phyloP scores from a whole-genome alignment of 2,329 filamentous ascomycete species.

The Colletotrichum sp. region DNA sequence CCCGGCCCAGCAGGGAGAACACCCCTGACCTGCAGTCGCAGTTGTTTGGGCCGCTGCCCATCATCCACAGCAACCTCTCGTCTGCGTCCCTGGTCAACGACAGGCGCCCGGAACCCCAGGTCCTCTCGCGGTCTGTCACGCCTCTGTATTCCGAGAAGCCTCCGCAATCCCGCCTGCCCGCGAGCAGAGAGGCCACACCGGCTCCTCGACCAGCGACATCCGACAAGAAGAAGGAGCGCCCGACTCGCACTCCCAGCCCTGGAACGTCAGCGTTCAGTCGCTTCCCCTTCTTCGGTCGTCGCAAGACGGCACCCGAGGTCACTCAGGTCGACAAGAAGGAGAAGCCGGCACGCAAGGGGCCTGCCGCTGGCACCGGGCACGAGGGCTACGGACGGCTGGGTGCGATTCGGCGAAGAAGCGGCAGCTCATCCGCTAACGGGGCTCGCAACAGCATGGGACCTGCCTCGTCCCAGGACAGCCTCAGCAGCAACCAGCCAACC shows the following conservation, averaged over 20 bases:
- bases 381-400: slow-evolving; percentile 80
- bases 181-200: slow-evolving; percentile 40
- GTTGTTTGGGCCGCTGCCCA: slow-evolving; percentile 52
- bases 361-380: slow-evolving; percentile 90
- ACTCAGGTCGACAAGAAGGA: slow-evolving; percentile 59
- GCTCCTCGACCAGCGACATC: slow-evolving; percentile 26
- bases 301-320: slow-evolving; percentile 65
- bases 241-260: slow-evolving; percentile 57
- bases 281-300: slow-evolving; percentile 80
- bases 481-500: slow-evolving; percentile 44
- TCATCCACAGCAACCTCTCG: slow-evolving; percentile 68
- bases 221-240: slow-evolving; percentile 30
- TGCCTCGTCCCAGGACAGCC: slow-evolving; percentile 57
- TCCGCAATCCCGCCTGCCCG: slow-evolving; percentile 28
- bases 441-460: slow-evolving; percentile 48
- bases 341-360: slow-evolving; percentile 72
- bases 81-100: slow-evolving; percentile 51
- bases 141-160: slow-evolving; percentile 35
- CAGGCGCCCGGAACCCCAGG: slow-evolving; percentile 46
- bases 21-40: slow-evolving; percentile 66
- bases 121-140: slow-evolving; percentile 36
- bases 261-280: slow-evolving; percentile 64
- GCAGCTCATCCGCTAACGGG: slow-evolving; percentile 56
- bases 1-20: slow-evolving; percentile 72
- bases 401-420: slow-evolving; percentile 66